A percentile compares a stretch with the other conserved stretches of the same genome.
Evolutionary conservation across 2,329 filamentous ascomycete genomes (phyloP).

Genomic region (Proliferodiscus dingleyae): DNA sequence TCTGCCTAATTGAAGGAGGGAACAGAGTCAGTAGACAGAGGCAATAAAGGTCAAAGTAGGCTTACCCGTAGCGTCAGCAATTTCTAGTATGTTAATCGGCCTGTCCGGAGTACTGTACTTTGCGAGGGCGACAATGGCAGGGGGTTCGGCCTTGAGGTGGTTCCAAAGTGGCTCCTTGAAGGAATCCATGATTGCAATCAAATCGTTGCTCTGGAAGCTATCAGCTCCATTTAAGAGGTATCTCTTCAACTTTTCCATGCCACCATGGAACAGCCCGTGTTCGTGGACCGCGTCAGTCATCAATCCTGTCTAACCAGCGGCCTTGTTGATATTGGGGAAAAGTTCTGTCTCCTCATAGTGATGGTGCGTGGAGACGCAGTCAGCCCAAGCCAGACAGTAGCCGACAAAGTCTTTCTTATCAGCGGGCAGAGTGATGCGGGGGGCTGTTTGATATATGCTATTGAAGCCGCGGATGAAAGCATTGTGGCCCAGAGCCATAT

Average conservation of each 20-base stretch:
- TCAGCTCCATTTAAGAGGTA: slow-evolving; percentile 9
- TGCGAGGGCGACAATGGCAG: slow-evolving; percentile 11
- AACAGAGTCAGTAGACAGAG: too few species aligned
- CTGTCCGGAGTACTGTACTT: slow-evolving; percentile 11
- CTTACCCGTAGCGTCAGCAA: slow-evolving; percentile 14
- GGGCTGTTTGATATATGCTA: slow-evolving; percentile 56
- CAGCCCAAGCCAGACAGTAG: slow-evolving; percentile 54
- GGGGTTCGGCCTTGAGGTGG: slow-evolving; percentile 16
- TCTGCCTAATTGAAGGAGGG: too few species aligned
- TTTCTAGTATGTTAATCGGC: slow-evolving; percentile 10
- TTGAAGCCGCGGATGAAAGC: slow-evolving; percentile 60
- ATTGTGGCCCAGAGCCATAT: slow-evolving; percentile 60
- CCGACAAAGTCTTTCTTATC: slow-evolving; percentile 53
- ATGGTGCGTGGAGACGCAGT: slow-evolving; percentile 45
- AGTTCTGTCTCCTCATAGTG: slow-evolving; percentile 15
- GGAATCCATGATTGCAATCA: slow-evolving; percentile 20
- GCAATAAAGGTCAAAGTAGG: too few species aligned
- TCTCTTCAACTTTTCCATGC: slow-evolving; percentile 11
- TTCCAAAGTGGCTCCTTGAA: slow-evolving; percentile 13
- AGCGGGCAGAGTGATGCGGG: slow-evolving; percentile 40
- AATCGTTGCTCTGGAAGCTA: slow-evolving; percentile 3
- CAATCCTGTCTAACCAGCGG: slow-evolving; percentile 12
- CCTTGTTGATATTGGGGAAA: slow-evolving; percentile 16
- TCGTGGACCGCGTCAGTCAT: slow-evolving; percentile 18
- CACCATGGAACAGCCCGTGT: slow-evolving; percentile 20